Evolutionary conservation across 2,329 filamentous ascomycete genomes (phyloP).

Genomic region (Trichoderma gracile): DNA sequence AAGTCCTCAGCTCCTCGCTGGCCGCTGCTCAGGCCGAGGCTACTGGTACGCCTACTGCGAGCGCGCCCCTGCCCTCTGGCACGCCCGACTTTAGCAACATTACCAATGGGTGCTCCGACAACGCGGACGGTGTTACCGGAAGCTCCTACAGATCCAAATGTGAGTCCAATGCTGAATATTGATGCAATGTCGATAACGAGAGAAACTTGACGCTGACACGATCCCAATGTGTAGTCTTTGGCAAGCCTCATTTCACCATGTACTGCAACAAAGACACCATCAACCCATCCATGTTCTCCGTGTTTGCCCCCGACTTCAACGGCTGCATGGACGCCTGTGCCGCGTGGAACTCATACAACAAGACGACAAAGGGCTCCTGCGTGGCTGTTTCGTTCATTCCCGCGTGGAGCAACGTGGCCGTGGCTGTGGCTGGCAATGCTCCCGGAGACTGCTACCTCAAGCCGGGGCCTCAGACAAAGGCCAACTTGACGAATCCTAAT

Average conservation of each 20-base stretch:
- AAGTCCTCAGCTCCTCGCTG: neutral
- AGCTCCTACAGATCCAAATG: constrained; percentile 1
- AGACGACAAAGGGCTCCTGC: neutral
- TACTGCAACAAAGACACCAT: constrained; percentile 13
- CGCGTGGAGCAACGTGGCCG: neutral
- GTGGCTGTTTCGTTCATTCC: constrained; percentile 15
- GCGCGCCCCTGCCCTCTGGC: neutral
- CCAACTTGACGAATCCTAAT: neutral
- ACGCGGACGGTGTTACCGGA: neutral
- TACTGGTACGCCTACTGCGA: neutral
- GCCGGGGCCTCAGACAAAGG: neutral
- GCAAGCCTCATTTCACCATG: constrained; percentile 8
- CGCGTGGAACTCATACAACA: constrained; percentile 9
- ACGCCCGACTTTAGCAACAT: neutral
- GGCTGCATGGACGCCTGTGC: constrained; percentile 21
- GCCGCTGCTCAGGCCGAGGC: neutral
- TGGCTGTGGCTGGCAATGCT: neutral
- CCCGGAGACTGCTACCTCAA: constrained; percentile 22
- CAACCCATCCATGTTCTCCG: neutral
- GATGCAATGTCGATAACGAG: fast-evolving
- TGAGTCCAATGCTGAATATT: neutral
- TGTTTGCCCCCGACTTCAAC: constrained; percentile 12
- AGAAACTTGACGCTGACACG: neutral
- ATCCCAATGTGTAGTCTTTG: neutral
- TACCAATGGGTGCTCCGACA: constrained; percentile 6